Percentiles rank a stretch among this genome's conserved stretches.
phyloP scores from a whole-genome alignment of 163 green algal genomes.

The Volvox carteri region DNA sequence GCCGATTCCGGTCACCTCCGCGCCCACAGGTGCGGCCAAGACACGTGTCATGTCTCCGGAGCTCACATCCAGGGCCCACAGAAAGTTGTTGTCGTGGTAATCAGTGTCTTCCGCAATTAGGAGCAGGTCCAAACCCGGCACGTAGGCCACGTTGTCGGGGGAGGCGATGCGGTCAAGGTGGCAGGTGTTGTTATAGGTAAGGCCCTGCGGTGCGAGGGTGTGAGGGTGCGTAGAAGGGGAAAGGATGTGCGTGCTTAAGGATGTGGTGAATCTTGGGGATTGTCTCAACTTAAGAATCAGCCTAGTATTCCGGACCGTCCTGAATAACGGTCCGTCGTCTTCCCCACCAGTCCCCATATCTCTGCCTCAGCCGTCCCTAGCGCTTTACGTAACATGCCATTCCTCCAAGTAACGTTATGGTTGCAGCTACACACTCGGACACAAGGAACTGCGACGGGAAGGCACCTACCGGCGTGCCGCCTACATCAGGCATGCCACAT shows the following conservation, averaged over 20 bases:
- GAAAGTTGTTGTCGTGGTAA: slow-evolving; percentile 44
- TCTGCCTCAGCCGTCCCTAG: too few species aligned
- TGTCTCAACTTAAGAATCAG: too few species aligned
- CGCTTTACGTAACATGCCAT: too few species aligned
- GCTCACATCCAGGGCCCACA: slow-evolving; percentile 30
- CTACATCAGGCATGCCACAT: slow-evolving; percentile 12
- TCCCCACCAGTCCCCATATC: too few species aligned
- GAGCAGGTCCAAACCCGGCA: not conserved
- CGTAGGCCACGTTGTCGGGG: slow-evolving; percentile 32
- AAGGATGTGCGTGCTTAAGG: not conserved
- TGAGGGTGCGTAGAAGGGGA: not conserved
- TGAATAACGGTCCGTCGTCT: too few species aligned
- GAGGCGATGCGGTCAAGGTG: slow-evolving; percentile 25
- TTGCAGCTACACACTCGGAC: too few species aligned
- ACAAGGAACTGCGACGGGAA: too few species aligned
- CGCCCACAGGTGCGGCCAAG: not conserved
- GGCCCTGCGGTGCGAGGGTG: not conserved
- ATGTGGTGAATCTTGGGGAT: too few species aligned
- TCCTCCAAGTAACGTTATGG: too few species aligned
- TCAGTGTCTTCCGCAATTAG: slow-evolving; percentile 43
- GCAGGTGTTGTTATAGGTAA: slow-evolving; percentile 25
- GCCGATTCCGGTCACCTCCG: slow-evolving; percentile 37
- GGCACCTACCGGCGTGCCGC: slow-evolving; percentile 9
- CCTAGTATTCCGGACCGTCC: too few species aligned
- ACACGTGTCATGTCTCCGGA: slow-evolving; percentile 25